Base-by-base conservation (phyloP, 495 filamentous ascomycete species). In the Aspergillus biplanus region DNA sequence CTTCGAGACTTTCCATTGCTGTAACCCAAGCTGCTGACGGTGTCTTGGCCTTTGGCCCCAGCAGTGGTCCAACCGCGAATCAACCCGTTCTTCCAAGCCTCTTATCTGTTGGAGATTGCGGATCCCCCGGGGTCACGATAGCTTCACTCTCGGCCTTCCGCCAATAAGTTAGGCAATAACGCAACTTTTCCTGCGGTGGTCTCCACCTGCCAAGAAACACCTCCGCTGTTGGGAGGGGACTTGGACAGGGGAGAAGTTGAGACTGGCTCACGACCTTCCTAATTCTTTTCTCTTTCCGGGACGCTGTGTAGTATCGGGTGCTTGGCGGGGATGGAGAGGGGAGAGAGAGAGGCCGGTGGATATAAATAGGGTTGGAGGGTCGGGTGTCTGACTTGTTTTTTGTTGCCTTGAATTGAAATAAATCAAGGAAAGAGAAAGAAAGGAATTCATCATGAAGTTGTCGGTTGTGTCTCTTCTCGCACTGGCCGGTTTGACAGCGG, bases 391-490 rank as follows among this genome's bases (percentile, higher is more conserved):
- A 2, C 21, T 27, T 27, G 21, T 27, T 2, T 27, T 27, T 49
- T 37, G 33, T 44, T 18, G 31, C 6, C 54, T 42, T 21, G n/a
- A 21, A 8, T 16, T 49, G 13, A 15, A 12, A n/a, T 49, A 12
- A 16, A 49, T 8, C 18, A 16, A 18, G 7, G 46, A 18, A 49
- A 21, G 18, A 2, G 15, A 7, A 15, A 18, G 18, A 16, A 12
- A n/a, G 46, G 4, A 18, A 49, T n/a, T 49, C 65, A 58, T 15
- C 9, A 68, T 68, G 65, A 68, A 65, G 62, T 33, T 49, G 27
- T 56, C 65, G 3, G 1, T 61, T n/a, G 21, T 68, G 21, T 62
- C 62, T 56, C 54, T 56, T 16, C 55, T 68, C 7, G 52, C 62
- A 12, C 34, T 62, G 34, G 62, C 58, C 35, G 50, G 58, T 18